Evolutionary conservation across 305 asterid species (phyloP).

Genomic region (Solanum hybrid): DNA sequence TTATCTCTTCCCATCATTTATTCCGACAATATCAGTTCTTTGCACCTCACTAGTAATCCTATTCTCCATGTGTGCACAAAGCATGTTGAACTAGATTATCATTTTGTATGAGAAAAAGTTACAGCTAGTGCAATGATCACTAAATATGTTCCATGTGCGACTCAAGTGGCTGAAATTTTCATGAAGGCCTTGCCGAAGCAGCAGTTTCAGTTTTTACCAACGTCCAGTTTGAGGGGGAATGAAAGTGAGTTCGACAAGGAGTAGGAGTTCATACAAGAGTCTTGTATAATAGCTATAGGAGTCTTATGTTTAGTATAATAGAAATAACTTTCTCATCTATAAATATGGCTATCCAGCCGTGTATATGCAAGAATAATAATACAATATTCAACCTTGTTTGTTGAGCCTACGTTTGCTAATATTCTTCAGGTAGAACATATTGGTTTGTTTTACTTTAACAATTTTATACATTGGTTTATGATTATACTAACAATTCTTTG

Average conservation of each 20-base stretch:
- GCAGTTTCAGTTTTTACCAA: background rate
- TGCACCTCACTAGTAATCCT: background rate
- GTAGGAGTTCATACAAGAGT: background rate
- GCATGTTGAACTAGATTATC: background rate
- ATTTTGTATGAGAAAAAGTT: background rate
- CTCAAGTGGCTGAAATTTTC: background rate
- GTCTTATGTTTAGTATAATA: background rate
- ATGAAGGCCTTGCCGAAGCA: background rate
- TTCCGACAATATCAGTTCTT: background rate
- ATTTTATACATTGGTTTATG: background rate
- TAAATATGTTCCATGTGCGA: background rate
- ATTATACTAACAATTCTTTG: background rate
- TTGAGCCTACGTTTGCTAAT: background rate
- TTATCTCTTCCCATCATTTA: background rate
- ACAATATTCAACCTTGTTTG: background rate
- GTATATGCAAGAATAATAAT: background rate
- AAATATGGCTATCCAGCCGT: background rate
- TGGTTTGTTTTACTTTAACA: background rate
- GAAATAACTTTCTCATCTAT: background rate
- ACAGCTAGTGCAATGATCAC: background rate
- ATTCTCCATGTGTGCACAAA: background rate
- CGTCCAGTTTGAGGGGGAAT: background rate
- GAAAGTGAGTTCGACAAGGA: background rate
- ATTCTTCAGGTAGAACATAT: background rate
- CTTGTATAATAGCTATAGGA: background rate